Conservation (phyloP, 2,329 filamentous ascomycete genomes). For the Atkinsonella texensis region DNA sequence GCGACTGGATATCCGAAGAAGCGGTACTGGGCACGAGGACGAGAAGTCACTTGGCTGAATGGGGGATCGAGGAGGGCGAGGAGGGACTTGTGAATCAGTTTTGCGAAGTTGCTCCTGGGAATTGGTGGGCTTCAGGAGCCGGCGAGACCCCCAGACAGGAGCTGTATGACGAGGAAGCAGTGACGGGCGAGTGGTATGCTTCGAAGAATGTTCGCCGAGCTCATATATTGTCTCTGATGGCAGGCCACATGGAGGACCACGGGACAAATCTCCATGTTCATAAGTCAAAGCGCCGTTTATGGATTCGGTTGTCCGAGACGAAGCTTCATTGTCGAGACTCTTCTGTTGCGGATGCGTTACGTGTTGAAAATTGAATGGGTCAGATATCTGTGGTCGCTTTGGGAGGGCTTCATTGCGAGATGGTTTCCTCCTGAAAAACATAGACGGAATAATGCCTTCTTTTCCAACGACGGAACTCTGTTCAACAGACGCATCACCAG, state of each 20-base stretch:
- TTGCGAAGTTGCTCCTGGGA: conserved; percentile 39
- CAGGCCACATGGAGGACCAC: neutral
- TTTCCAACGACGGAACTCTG: conserved; percentile 18
- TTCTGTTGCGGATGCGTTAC: conserved; percentile 46
- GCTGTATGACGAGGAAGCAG: conserved; percentile 11
- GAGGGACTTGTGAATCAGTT: conserved; percentile 36
- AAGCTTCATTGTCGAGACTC: conserved; percentile 26
- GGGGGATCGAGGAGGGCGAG: conserved; percentile 30
- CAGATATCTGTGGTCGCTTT: conserved; percentile 44
- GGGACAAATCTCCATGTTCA: neutral
- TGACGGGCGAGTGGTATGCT: conserved; percentile 7
- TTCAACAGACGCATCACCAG: conserved; percentile 29
- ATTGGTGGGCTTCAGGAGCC: conserved; percentile 29
- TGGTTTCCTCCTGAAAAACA: conserved; percentile 39
- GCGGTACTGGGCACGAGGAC: conserved; percentile 31
- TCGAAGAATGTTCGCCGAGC: neutral
- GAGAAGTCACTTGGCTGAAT: conserved; percentile 18
- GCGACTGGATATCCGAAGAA: conserved; percentile 44
- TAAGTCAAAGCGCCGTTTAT: neutral
- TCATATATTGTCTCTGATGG: conserved; percentile 22
- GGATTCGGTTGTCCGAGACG: neutral
- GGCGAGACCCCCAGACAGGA: conserved; percentile 17
- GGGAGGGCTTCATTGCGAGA: conserved; percentile 21
- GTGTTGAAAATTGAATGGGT: conserved; percentile 56
- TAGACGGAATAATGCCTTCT: conserved; percentile 35